Conservation (phyloP, 1,284 basidiomycete genomes). For the Mycena citricolor region DNA sequence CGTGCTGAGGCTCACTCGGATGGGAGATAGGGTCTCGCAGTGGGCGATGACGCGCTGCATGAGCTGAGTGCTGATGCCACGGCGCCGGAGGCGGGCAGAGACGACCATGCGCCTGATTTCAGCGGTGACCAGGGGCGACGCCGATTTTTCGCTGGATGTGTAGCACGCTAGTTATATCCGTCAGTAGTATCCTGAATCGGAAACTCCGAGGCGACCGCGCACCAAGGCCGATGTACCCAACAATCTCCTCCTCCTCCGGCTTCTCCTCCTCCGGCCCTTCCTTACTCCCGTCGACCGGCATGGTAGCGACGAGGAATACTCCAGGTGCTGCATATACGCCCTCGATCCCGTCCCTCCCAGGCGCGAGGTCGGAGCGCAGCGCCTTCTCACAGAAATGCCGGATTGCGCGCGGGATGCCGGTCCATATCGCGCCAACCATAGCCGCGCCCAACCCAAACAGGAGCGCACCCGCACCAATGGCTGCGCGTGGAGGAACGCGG, state of each 20-base stretch:
- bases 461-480: neutral
- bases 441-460: slow-evolving; percentile 1
- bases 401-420: neutral
- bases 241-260: slow-evolving; percentile 1
- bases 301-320: slow-evolving; percentile 12
- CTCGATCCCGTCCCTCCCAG: slow-evolving; percentile 11
- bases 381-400: slow-evolving; percentile 2
- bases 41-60: slow-evolving; percentile 6
- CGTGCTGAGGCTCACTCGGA: slow-evolving; percentile 8
- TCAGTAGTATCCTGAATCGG: too few relatives aligned
- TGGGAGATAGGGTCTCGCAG: neutral
- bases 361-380: too few relatives aligned
- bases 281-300: neutral
- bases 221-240: slow-evolving; percentile 17
- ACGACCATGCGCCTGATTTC: slow-evolving; percentile 14
- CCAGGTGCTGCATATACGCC: slow-evolving; percentile 1
- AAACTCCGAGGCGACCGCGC: neutral
- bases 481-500: neutral
- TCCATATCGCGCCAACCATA: neutral
- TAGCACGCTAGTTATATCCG: too few relatives aligned
- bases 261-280: neutral
- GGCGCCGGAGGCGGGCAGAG: slow-evolving; percentile 3
- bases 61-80: slow-evolving; percentile 5
- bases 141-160: too few relatives aligned
- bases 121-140: neutral